These are phyloP conservation scores for Podospora pseudocomata DNA, from an alignment of 495 filamentous ascomycete species.

Conservation along the genomic window DNA sequence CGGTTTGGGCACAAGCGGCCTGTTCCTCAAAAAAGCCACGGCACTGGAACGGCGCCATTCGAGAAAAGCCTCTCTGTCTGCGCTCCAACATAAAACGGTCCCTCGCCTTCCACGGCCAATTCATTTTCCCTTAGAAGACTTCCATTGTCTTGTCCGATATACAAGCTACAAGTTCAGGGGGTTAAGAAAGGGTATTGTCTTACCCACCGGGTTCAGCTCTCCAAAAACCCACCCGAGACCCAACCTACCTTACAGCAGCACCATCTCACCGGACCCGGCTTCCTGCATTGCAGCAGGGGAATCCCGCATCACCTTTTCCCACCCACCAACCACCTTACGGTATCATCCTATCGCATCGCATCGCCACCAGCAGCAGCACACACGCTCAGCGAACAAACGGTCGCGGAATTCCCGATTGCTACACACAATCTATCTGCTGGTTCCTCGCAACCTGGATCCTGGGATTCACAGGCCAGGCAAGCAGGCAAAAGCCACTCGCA, in stretches of 20 bases:
- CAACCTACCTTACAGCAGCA: background rate
- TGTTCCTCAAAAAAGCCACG: too few species aligned
- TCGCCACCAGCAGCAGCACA: background rate
- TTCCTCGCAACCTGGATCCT: background rate
- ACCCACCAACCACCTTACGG: too few species aligned
- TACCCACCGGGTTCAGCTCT: background rate
- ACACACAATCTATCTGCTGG: background rate
- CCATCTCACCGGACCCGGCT: background rate
- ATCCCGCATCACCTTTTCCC: background rate
- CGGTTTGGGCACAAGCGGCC: too few species aligned
- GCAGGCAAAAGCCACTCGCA: background rate
- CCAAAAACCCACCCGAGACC: background rate
- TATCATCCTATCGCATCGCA: background rate
- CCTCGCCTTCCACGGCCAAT: too few species aligned
- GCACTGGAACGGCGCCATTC: too few species aligned
- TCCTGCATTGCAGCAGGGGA: conserved; percentile 1
- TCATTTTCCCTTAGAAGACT: too few species aligned
- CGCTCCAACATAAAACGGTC: too few species aligned
- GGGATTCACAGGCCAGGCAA: background rate
- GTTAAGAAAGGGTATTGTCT: too few species aligned
- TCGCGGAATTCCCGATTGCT: background rate
- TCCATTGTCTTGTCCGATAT: too few species aligned
- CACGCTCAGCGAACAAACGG: background rate
- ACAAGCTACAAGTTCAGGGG: too few species aligned
- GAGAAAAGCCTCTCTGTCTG: too few species aligned